These are phyloP conservation scores for Lepidium didymum DNA, from an alignment of 345 rosid species.

Conservation along the genomic window DNA sequence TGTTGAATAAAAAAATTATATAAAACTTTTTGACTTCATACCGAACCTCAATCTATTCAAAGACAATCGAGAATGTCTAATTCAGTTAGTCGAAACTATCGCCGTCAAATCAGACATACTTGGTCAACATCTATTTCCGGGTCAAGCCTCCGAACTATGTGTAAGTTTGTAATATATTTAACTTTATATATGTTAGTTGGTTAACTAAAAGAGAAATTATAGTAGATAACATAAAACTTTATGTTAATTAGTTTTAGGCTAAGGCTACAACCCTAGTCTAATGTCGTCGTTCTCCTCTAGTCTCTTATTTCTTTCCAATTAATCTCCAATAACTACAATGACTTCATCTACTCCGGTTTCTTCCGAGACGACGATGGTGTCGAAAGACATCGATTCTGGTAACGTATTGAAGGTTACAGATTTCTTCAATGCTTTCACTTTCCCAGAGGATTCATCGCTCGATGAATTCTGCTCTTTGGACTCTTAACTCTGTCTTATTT, in stretches of 20 bases:
- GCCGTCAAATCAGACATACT: constrained; percentile 13
- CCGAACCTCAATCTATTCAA: not conserved
- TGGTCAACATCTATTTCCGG: constrained; percentile 5
- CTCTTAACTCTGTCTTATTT: constrained; percentile 44
- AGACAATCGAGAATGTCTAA: not conserved
- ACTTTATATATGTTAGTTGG: not conserved
- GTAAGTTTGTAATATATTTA: not conserved
- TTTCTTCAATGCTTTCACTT: constrained; percentile 24
- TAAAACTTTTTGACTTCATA: not conserved
- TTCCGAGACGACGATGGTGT: not conserved
- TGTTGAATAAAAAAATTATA: no score
- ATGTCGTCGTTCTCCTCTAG: no score
- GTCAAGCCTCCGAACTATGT: not conserved
- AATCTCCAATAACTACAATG: not conserved
- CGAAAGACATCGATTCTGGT: constrained; percentile 22
- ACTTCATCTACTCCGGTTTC: constrained; percentile 8
- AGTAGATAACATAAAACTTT: no score
- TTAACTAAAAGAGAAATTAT: constrained; percentile 1
- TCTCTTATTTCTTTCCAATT: no score
- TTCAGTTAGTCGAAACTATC: not conserved
- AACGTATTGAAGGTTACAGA: not conserved
- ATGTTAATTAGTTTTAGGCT: no score
- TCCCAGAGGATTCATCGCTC: constrained; percentile 5
- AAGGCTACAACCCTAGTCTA: no score
- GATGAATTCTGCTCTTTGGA: constrained; percentile 28